phyloP scores from a whole-genome alignment of 805 yeast genomes.

The Yamadazyma philogaea region DNA sequence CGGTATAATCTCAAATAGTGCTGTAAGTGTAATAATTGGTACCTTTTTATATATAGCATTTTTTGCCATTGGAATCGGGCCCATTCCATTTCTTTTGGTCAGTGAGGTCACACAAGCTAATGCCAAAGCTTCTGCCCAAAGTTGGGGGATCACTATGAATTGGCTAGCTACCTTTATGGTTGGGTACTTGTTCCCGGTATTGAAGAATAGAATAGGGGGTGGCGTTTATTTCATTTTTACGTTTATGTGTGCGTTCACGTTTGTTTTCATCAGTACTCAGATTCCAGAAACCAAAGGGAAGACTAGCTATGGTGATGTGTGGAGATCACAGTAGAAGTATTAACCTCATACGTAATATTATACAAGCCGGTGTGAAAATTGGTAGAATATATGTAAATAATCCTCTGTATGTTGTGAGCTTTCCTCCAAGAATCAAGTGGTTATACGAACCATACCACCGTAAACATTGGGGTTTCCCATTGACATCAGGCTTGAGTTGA shows the following conservation, averaged over 20 bases:
- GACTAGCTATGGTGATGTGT: constrained; percentile 60
- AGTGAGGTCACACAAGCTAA: constrained; percentile 83
- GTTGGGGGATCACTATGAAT: constrained; percentile 86
- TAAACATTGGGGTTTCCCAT: no score
- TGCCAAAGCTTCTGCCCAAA: constrained; percentile 84
- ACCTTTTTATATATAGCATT: constrained; percentile 74
- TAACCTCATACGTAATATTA: no score
- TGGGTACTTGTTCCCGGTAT: constrained; percentile 76
- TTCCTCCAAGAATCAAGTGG: no score
- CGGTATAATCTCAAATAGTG: constrained; percentile 53
- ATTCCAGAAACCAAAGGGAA: constrained; percentile 81
- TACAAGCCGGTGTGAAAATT: no score
- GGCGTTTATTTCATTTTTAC: constrained; percentile 75
- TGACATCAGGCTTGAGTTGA: no score
- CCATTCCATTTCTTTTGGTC: constrained; percentile 86
- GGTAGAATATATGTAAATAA: no score
- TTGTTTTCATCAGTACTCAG: constrained; percentile 40
- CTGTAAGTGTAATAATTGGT: constrained; percentile 55
- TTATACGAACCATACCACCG: no score
- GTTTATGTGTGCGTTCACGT: constrained; percentile 48
- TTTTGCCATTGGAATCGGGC: constrained; percentile 92
- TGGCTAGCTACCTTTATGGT: constrained; percentile 87
- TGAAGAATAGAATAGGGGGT: constrained; percentile 63
- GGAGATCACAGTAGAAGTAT: constrained; percentile 35
- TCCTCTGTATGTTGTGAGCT: no score